Conservation (phyloP, 148 eudicot species). For the Vaccinium vitisidaea region DNA sequence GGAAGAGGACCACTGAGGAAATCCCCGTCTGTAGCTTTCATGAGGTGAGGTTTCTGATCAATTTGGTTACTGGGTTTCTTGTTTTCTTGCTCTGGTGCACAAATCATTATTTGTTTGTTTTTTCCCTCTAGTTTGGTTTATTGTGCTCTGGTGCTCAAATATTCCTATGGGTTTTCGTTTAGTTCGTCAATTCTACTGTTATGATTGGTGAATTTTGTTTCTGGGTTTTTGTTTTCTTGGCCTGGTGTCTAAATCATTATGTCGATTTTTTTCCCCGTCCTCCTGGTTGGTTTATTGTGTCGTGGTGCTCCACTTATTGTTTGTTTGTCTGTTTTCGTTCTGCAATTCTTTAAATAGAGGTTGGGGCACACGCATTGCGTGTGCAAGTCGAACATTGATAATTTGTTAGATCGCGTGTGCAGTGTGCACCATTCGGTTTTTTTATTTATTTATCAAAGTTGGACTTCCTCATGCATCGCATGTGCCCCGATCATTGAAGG, state of each 20-base stretch:
- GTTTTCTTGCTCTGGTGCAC: background rate
- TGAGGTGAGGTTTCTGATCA: slow-evolving; percentile 46
- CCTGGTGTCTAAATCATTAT: background rate
- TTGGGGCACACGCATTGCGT: no score
- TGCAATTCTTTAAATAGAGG: background rate
- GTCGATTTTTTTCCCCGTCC: background rate
- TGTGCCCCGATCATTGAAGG: no score
- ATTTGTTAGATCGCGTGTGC: no score
- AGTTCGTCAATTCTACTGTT: background rate
- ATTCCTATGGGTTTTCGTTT: background rate
- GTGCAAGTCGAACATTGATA: no score
- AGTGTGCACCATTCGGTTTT: no score
- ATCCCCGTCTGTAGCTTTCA: slow-evolving; percentile 68
- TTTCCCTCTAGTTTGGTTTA: background rate
- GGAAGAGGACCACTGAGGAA: slow-evolving; percentile 37
- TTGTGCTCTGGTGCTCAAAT: slow-evolving; percentile 13
- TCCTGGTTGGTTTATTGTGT: background rate
- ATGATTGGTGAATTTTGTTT: background rate
- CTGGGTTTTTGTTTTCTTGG: slow-evolving; percentile 5
- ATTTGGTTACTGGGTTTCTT: slow-evolving; percentile 11
- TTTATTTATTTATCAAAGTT: no score
- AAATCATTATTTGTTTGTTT: background rate
- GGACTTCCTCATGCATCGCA: no score
- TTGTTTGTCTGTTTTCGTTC: background rate
- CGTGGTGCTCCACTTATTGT: background rate